These are phyloP conservation scores for Lichina pygmaea DNA, from an alignment of 495 filamentous ascomycete genomes.

Conservation along the genomic window DNA sequence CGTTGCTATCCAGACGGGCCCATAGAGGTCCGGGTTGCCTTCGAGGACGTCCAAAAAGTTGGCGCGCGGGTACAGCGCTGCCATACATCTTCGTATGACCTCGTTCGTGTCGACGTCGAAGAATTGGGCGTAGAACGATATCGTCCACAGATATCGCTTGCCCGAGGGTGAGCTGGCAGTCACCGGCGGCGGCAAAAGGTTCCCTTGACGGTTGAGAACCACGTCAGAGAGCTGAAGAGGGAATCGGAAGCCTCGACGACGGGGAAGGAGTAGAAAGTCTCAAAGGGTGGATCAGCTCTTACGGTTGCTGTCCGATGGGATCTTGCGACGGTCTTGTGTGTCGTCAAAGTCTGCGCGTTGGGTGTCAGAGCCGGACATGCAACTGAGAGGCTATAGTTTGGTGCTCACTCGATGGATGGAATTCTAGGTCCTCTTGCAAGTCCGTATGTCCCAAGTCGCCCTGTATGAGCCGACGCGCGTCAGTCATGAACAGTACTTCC, in stretches of 20 bases:
- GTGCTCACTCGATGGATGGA: constrained; percentile 62
- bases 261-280: neutral
- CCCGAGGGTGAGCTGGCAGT: constrained; percentile 25
- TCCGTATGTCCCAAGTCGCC: constrained; percentile 96
- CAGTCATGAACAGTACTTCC: too few relatives aligned
- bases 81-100: constrained; percentile 57
- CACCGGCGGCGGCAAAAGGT: constrained; percentile 26
- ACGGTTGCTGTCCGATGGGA: constrained; percentile 6
- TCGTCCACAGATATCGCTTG: constrained; percentile 75
- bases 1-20: constrained; percentile 93
- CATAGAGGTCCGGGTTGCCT: constrained; percentile 92
- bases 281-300: neutral
- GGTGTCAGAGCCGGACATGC: neutral
- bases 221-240: neutral
- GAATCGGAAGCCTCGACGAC: neutral
- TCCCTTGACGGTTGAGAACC: neutral
- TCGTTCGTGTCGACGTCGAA: constrained; percentile 90
- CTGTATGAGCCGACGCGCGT: constrained; percentile 15
- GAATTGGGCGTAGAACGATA: constrained; percentile 88
- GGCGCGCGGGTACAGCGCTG: constrained; percentile 60
- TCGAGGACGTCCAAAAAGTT: constrained; percentile 94
- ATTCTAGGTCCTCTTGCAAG: constrained; percentile 94
- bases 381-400: neutral
- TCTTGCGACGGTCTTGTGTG: constrained; percentile 11
- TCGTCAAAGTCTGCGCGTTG: constrained; percentile 9